These are phyloP conservation scores for Yamadazyma buinensis DNA, from an alignment of 1,139 yeast species.

Conservation along the genomic window DNA sequence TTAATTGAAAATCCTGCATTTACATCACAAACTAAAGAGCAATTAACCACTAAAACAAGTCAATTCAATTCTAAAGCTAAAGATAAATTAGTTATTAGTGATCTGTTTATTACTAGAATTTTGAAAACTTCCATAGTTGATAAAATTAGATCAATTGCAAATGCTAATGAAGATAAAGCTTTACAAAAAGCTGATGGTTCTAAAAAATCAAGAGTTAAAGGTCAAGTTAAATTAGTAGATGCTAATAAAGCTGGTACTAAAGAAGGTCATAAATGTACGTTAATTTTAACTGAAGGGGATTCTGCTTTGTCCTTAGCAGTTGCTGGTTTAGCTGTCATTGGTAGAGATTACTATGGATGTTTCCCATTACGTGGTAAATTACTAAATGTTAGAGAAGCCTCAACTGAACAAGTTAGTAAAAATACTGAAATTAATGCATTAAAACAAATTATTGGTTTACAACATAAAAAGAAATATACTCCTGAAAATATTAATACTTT, in stretches of 20 bases:
- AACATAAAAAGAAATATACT: slow-evolving; percentile 79
- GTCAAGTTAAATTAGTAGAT: slow-evolving; percentile 87
- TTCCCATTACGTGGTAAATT: slow-evolving; percentile 95
- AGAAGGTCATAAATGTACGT: slow-evolving; percentile 88
- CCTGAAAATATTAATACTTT: slow-evolving; percentile 62
- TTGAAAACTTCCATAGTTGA: slow-evolving; percentile 77
- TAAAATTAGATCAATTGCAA: slow-evolving; percentile 77
- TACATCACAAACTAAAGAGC: slow-evolving; percentile 97
- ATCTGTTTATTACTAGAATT: slow-evolving; percentile 69
- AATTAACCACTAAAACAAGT: slow-evolving; percentile 79
- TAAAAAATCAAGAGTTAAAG: slow-evolving; percentile 79
- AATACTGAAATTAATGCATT: slow-evolving; percentile 93
- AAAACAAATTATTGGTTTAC: slow-evolving; percentile 93
- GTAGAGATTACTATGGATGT: slow-evolving; percentile 93
- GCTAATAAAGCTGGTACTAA: slow-evolving; percentile 96
- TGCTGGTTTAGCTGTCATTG: slow-evolving; percentile 92
- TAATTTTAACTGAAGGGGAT: slow-evolving; percentile 95
- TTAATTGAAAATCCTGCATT: slow-evolving; percentile 95
- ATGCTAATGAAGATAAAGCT: slow-evolving; percentile 84
- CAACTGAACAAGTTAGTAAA: slow-evolving; percentile 87
- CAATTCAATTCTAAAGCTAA: slow-evolving; percentile 78
- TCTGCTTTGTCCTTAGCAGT: slow-evolving; percentile 93
- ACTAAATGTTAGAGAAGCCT: slow-evolving; percentile 93
- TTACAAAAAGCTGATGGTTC: slow-evolving; percentile 90
- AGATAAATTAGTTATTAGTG: slow-evolving; percentile 64